phyloP scores from a whole-genome alignment of 164 flowering plant species.

The Liquidambar formosana region DNA sequence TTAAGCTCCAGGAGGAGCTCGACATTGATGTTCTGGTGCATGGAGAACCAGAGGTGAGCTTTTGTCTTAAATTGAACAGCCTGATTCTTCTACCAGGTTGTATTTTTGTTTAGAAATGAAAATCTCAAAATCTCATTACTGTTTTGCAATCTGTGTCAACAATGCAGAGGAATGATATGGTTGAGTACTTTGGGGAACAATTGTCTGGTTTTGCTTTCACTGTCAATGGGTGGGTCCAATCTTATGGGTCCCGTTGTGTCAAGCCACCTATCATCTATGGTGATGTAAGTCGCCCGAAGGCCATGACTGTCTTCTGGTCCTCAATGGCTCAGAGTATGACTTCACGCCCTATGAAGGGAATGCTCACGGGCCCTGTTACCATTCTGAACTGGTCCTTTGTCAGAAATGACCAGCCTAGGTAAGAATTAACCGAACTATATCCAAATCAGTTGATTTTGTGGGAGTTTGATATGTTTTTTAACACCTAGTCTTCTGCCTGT shows the following conservation, averaged over 20 bases:
- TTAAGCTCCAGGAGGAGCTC: conserved; percentile 69
- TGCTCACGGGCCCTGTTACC: conserved; percentile 85
- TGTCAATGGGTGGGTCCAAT: conserved; percentile 79
- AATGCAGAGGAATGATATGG: conserved; percentile 70
- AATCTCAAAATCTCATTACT: too few species aligned
- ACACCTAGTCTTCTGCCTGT: background rate
- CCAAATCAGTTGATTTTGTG: background rate
- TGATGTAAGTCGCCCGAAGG: conserved; percentile 76
- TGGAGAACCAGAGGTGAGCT: conserved; percentile 73
- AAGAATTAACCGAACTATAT: background rate
- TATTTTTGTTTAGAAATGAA: too few species aligned
- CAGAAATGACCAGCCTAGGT: conserved; percentile 71
- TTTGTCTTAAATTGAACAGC: background rate
- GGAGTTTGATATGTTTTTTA: background rate
- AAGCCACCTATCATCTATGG: conserved; percentile 83
- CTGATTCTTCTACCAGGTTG: too few species aligned
- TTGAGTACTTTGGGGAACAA: conserved; percentile 78
- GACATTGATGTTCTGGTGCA: conserved; percentile 78
- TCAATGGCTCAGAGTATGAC: conserved; percentile 71
- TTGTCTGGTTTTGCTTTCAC: conserved; percentile 70
- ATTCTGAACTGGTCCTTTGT: conserved; percentile 83
- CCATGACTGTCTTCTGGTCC: conserved; percentile 86
- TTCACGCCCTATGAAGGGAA: conserved; percentile 74
- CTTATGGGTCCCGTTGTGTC: conserved; percentile 80
- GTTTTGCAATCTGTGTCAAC: too few species aligned